phyloP scores from a whole-genome alignment of 2,329 filamentous ascomycete species.

The Clarireedia monteithiana region DNA sequence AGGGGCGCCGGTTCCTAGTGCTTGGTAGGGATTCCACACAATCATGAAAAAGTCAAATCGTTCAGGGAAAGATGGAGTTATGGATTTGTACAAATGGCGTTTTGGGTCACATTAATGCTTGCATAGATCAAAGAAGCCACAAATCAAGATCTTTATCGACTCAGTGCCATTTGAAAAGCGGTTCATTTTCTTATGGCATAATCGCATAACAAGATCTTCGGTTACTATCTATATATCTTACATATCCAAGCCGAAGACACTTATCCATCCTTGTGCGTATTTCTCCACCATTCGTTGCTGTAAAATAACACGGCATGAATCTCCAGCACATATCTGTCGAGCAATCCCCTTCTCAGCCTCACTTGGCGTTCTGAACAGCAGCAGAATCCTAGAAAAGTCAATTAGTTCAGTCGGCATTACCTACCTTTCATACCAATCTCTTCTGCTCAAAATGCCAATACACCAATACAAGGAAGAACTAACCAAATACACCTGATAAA shows the following conservation, averaged over 20 bases:
- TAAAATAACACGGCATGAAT: not conserved
- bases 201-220: too few relatives aligned
- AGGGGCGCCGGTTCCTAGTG: not conserved
- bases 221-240: too few relatives aligned
- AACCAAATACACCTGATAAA: conserved; percentile 25
- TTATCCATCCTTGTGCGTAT: not conserved
- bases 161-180: too few relatives aligned
- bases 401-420: not conserved
- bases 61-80: conserved; percentile 6
- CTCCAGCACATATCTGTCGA: not conserved
- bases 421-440: not conserved
- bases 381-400: conserved; percentile 4
- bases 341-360: not conserved
- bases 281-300: too few relatives aligned
- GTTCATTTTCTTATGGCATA: too few relatives aligned
- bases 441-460: not conserved
- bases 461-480: not conserved
- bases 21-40: not conserved
- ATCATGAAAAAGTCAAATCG: conserved; percentile 1
- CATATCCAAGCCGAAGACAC: too few relatives aligned
- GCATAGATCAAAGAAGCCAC: not conserved
- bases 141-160: too few relatives aligned
- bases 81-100: conserved; percentile 8
- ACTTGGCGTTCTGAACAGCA: conserved; percentile 6
- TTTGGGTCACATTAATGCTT: conserved; percentile 9